These are phyloP conservation scores for Starmera stellimalicola DNA, from an alignment of 1,139 yeast species.

Conservation along the genomic window DNA sequence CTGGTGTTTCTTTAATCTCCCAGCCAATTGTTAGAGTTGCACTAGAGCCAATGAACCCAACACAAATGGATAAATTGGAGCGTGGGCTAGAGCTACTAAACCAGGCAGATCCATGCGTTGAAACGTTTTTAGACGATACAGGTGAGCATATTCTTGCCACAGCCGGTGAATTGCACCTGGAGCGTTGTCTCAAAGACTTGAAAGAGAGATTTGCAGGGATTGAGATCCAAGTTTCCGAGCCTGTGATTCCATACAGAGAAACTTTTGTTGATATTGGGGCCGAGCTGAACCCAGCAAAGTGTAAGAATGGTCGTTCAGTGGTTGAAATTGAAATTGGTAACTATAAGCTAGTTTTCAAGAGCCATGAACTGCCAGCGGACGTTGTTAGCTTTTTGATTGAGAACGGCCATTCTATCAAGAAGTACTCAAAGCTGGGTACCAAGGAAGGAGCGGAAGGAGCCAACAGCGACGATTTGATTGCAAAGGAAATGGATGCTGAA, in stretches of 20 bases:
- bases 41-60: constrained; percentile 83
- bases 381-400: constrained; percentile 41
- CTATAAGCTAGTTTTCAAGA: constrained; percentile 36
- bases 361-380: constrained; percentile 47
- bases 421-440: constrained; percentile 18
- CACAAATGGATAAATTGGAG: constrained; percentile 66
- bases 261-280: constrained; percentile 44
- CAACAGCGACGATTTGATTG: constrained; percentile 15
- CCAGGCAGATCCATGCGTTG: constrained; percentile 89
- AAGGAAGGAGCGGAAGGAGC: constrained; percentile 12
- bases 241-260: constrained; percentile 92
- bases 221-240: constrained; percentile 80
- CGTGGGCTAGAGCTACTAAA: constrained; percentile 71
- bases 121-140: constrained; percentile 73
- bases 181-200: constrained; percentile 81
- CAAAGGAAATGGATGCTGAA: constrained; percentile 15
- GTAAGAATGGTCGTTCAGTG: constrained; percentile 32
- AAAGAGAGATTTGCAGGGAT: constrained; percentile 89
- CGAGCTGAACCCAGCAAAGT: constrained; percentile 36
- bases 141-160: constrained; percentile 90
- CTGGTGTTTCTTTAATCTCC: constrained; percentile 55
- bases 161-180: constrained; percentile 93
- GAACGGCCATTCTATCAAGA: constrained; percentile 33
- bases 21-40: constrained; percentile 93
- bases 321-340: constrained; percentile 36